Percentiles rank a stretch among this genome's conserved stretches.
Conservation (phyloP, 257 asterid genomes). For the Buddleja alternifolia region DNA sequence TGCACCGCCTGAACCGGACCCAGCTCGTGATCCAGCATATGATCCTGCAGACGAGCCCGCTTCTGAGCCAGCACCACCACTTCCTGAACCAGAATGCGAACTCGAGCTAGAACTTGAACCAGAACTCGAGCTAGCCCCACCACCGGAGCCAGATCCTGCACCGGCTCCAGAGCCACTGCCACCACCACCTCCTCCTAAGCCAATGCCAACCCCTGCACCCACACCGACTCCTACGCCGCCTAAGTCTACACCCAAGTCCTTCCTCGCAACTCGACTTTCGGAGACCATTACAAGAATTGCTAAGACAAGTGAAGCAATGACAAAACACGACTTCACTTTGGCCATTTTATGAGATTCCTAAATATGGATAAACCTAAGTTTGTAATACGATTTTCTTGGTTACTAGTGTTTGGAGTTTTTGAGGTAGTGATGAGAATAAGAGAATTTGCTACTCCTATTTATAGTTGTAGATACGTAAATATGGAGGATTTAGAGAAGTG, state of each 20-base stretch:
- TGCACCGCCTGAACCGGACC: constrained; percentile 38
- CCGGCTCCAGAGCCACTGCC: constrained; percentile 52
- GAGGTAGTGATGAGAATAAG: constrained; percentile 5
- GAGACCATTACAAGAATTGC: constrained; percentile 44
- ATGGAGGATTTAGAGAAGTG: not conserved
- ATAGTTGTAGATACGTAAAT: constrained; percentile 43
- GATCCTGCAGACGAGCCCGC: constrained; percentile 66
- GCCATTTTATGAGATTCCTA: constrained; percentile 37
- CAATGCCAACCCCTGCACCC: constrained; percentile 57
- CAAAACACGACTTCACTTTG: constrained; percentile 29
- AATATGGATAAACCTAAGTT: not conserved
- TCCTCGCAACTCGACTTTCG: constrained; percentile 55
- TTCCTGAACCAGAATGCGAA: constrained; percentile 28
- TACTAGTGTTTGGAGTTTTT: constrained; percentile 17
- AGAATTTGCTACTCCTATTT: constrained; percentile 38
- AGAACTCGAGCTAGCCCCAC: constrained; percentile 37
- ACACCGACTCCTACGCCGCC: constrained; percentile 53
- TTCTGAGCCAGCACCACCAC: constrained; percentile 53
- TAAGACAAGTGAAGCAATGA: constrained; percentile 36
- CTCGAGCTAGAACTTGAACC: constrained; percentile 41
- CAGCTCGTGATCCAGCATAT: constrained; percentile 63
- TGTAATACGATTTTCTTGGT: constrained; percentile 18
- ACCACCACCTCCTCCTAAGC: constrained; percentile 49
- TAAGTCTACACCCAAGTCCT: constrained; percentile 56
- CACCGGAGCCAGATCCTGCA: constrained; percentile 59